Conservation (phyloP, 495 filamentous ascomycete genomes). For the Penicillium chermesinum region DNA sequence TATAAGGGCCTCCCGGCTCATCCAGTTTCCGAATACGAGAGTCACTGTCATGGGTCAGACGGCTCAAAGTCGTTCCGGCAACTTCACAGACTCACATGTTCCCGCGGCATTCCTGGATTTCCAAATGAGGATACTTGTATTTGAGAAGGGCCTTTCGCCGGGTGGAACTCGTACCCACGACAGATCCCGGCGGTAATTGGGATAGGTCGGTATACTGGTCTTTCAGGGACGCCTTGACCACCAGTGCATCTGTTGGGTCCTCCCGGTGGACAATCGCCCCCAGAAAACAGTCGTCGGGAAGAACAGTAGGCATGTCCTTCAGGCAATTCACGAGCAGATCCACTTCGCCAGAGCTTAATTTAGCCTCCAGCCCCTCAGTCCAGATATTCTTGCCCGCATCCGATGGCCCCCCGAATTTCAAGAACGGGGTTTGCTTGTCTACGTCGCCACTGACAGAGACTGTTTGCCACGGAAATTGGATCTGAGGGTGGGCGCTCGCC, state of each 20-base stretch:
- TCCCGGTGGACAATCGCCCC: conserved; percentile 10
- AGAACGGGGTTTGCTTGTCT: conserved; percentile 72
- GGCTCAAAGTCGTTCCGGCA: not conserved
- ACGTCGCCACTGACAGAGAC: conserved; percentile 38
- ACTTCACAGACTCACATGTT: conserved; percentile 5
- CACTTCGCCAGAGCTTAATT: conserved; percentile 7
- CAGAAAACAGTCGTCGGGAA: conserved; percentile 4
- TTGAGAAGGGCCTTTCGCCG: conserved; percentile 6
- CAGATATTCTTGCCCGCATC: conserved; percentile 11
- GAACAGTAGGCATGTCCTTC: conserved; percentile 8
- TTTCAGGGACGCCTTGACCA: conserved; percentile 3
- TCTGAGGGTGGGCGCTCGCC: conserved; percentile 48
- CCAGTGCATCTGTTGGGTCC: conserved; percentile 7
- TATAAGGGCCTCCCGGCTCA: conserved; percentile 3
- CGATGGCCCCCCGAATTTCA: conserved; percentile 19
- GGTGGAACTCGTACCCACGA: conserved; percentile 9
- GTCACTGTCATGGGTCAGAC: not conserved
- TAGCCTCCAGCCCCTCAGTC: conserved; percentile 9
- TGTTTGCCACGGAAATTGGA: conserved; percentile 7
- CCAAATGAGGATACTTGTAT: conserved; percentile 7
- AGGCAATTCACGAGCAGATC: conserved; percentile 9
- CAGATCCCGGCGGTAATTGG: conserved; percentile 6
- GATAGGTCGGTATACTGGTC: not conserved
- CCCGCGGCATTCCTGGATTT: conserved; percentile 6
- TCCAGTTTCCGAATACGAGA: conserved; percentile 9